Evolutionary conservation across 2,329 filamentous ascomycete species (phyloP).

Genomic region (Fusarium xylarioides): DNA sequence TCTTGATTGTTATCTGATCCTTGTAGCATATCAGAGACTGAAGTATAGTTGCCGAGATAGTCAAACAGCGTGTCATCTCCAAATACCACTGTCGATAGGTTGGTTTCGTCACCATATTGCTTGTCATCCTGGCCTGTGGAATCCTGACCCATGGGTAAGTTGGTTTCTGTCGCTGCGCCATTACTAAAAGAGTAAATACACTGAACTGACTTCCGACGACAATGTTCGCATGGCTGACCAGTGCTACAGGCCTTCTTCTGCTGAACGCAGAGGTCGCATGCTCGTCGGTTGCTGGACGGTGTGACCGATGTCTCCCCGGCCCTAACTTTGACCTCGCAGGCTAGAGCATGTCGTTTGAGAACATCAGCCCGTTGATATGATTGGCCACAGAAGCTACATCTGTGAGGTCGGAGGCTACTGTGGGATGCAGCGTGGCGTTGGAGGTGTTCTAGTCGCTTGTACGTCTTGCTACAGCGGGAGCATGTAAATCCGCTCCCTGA

Average conservation of each 20-base stretch:
- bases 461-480: background rate
- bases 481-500: background rate
- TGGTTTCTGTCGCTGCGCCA: rapidly evolving
- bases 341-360: background rate
- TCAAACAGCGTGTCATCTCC: background rate
- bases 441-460: constrained; percentile 2
- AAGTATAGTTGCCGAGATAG: constrained; percentile 1
- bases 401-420: background rate
- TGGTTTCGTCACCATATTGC: background rate
- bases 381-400: background rate
- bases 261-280: background rate
- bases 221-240: background rate
- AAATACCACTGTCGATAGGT: background rate
- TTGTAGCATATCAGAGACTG: background rate
- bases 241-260: constrained; percentile 1
- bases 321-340: background rate
- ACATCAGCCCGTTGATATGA: background rate
- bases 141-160: background rate
- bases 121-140: no score
- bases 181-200: background rate
- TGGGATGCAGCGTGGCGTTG: background rate
- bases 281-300: background rate
- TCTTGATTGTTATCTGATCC: background rate
- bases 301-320: rapidly evolving
- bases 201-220: background rate